Conservation (phyloP, 176 grass and related monocot genomes). For the Cenchrus americanus region DNA sequence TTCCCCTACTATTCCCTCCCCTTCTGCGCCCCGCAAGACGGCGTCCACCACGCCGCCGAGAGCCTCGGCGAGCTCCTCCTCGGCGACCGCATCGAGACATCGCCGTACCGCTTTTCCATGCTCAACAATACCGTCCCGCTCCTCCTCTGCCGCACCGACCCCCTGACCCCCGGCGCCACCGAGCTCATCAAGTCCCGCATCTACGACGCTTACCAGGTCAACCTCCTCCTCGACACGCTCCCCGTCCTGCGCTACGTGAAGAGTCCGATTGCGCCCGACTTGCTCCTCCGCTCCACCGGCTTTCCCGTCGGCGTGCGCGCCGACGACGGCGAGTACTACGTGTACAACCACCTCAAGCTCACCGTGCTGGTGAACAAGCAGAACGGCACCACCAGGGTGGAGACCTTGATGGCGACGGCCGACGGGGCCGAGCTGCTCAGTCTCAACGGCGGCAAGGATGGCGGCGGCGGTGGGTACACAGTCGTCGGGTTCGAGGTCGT, state of each 20-base stretch:
- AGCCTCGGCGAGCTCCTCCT: conserved; percentile 78
- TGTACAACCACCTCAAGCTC: conserved; percentile 74
- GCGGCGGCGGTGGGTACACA: conserved; percentile 30
- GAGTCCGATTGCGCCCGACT: not conserved
- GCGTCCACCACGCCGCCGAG: conserved; percentile 56
- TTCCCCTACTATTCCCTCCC: conserved; percentile 72
- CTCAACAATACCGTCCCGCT: conserved; percentile 38
- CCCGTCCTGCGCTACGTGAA: conserved; percentile 50
- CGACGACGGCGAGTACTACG: conserved; percentile 56
- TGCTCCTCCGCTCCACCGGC: conserved; percentile 50
- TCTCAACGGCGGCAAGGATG: not conserved
- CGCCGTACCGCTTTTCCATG: conserved; percentile 69
- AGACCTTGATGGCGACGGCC: conserved; percentile 49
- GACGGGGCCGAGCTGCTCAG: conserved; percentile 42
- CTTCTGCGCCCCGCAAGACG: conserved; percentile 53
- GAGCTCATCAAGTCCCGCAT: conserved; percentile 64
- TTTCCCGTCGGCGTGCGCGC: conserved; percentile 59
- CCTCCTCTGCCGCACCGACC: conserved; percentile 59
- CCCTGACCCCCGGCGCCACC: conserved; percentile 19
- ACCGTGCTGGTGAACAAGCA: conserved; percentile 63
- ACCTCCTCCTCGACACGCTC: conserved; percentile 78
- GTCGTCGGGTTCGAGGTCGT: conserved; percentile 79
- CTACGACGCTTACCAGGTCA: conserved; percentile 63
- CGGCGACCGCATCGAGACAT: conserved; percentile 73
- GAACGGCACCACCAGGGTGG: conserved; percentile 48